Evolutionary conservation across 352 stramenopile species (phyloP), one percentile per base, ranked within the genome.

Genomic region (Phytophthora capsici): DNA sequence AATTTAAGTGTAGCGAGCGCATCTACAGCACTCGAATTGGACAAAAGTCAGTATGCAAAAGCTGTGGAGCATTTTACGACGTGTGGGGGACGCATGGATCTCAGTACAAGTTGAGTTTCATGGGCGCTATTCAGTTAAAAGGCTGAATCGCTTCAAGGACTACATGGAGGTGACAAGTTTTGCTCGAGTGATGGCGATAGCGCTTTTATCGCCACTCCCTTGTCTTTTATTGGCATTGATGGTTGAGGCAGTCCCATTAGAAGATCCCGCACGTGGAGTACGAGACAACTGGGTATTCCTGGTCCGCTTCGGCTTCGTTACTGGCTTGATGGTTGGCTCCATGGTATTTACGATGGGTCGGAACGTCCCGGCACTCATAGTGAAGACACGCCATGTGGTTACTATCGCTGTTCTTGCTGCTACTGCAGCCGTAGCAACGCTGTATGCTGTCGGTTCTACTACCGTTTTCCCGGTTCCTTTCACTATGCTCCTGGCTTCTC

Each of bases 91-190:
- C 4, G 57, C 28, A 3, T 69, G 53, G 53, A 69, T 49, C 2
- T 13, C 34, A 9, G 36, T 60, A 9, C 56, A 77, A 57, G 67
- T 75, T 0, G 69, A 75, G 38, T 57, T 76, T 20, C 66, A 75
- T 12, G 66, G 71, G 2, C 45, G 54, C 8, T 79, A 75, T 47
- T 79, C 71, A 3, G 19, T 67, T 16, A 45, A 56, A 0, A 44
- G 62, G 9, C 23, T 75, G 12, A 56, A 20, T 25, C 17, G 16
- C 0, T 50, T 74, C n/a, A 41, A 63, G 1, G 13, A 16, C 4
- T 75, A 75, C 40, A 56, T 53, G 7, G 12, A 30, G 0, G 40
- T 13, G 3, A 22, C 45, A 13, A 71, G 19, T 10, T n/a, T 26
- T 12, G 8, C 2, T 16, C 64, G 52, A 30, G 51, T 63, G 0